phyloP scores from a whole-genome alignment of 1,284 basidiomycete genomes.

The Trichosporon sp. region DNA sequence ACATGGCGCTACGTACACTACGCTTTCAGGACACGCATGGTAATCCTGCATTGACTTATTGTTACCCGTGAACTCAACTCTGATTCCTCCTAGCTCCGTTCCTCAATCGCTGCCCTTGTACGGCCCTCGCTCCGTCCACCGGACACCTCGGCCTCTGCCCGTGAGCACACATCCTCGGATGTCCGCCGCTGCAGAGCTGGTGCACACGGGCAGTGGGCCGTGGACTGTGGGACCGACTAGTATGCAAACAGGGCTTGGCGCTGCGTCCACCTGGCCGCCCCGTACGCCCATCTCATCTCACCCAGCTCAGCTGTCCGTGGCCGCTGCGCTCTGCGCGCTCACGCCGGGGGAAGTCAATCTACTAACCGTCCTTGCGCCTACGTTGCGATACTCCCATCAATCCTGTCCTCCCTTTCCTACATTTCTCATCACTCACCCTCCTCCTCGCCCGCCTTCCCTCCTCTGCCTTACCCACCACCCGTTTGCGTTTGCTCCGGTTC shows the following conservation, averaged over 20 bases:
- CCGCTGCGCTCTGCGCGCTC: not conserved
- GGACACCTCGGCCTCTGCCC: not conserved
- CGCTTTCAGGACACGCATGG: not conserved
- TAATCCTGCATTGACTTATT: constrained; percentile 3
- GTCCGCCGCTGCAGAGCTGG: no score
- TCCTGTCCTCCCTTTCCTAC: not conserved
- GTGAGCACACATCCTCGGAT: no score
- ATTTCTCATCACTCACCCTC: not conserved
- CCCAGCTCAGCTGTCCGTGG: not conserved
- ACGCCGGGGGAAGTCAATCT: not conserved
- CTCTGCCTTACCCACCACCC: not conserved
- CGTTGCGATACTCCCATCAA: not conserved
- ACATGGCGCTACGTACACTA: not conserved
- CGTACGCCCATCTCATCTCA: no score
- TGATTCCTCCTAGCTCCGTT: not conserved
- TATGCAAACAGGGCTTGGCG: not conserved
- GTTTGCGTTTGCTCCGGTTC: not conserved
- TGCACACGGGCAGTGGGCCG: not conserved
- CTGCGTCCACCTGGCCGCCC: no score
- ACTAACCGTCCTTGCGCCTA: not conserved
- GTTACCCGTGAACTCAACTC: constrained; percentile 2
- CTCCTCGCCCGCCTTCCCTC: not conserved
- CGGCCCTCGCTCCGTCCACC: not conserved
- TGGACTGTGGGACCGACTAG: not conserved
- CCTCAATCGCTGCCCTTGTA: not conserved